Base-by-base conservation (phyloP, 495 filamentous ascomycete genomes). In the Jackrogersella minutella region DNA sequence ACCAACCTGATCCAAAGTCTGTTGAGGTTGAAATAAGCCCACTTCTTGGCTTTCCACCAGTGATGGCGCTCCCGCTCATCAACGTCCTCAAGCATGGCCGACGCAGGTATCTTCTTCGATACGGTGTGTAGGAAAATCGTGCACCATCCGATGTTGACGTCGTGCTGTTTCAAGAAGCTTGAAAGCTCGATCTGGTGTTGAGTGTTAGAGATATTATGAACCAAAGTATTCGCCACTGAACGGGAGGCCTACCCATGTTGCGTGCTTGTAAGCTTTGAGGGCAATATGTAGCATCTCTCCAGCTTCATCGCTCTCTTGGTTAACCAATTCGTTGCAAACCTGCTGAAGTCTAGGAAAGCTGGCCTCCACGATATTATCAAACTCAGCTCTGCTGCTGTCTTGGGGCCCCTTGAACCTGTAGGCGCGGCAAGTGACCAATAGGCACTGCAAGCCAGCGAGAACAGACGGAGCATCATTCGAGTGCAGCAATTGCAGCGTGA, bases 21-120 rank as follows among this genome's bases (percentile, higher is more conserved):
- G 77, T 99, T 99, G 56, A 99, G 81, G 78, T 97, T 98, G 67
- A 92, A 94, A 75, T 97, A 98, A 5, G 94, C 90, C 96, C 95
- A 98, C 78, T 98, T 99, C 90, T 98, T 99, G 53, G 93, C 91
- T 84, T 98, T 99, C 94, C 95, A 99, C 93, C 95, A 99, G 74
- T 97, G 92, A 74, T 97, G 93, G 55, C 86, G 83, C 75, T 97
- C 96, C 24, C 96, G 86, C 72, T 98, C 96, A 16, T 91, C 87
- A 39, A 90, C 79, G 41, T 96, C 92, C 39, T 97, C 93, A 51
- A 82, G 74, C 84, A 98, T 87, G 5, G 92, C 88, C 64, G 80
- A 87, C 37, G 88, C 83, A 0, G 95, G 95, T 51, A 91, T 87
- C 28, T 90, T 82, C 77, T 98, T 99, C 36, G 88, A 88, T 22